Percentiles rank a stretch among this genome's conserved stretches.
Evolutionary conservation across 768 basidiomycete species (phyloP).

Genomic region (Calocera cornea): DNA sequence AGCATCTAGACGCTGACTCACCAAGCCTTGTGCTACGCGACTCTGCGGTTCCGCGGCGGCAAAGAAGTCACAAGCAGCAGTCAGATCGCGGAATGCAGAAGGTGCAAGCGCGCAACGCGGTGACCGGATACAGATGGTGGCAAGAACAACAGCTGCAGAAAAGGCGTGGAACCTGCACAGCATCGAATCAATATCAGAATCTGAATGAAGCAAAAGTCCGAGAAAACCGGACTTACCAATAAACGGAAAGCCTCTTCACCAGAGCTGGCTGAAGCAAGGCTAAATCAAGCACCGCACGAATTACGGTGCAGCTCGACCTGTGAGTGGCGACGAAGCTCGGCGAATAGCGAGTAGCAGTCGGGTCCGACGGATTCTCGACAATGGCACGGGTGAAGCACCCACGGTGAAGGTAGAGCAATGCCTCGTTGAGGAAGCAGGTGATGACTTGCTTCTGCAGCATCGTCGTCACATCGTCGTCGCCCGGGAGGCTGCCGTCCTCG

Average conservation of each 20-base stretch:
- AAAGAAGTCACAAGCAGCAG: background rate
- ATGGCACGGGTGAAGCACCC: slow-evolving; percentile 1
- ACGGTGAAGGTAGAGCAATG: slow-evolving; percentile 2
- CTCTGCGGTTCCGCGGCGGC: background rate
- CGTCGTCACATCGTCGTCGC: background rate
- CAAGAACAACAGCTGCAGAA: background rate
- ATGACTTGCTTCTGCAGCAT: background rate
- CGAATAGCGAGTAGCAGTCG: background rate
- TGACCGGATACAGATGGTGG: slow-evolving; percentile 1
- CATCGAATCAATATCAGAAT: background rate
- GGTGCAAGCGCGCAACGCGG: slow-evolving; percentile 2
- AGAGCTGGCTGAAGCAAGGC: background rate
- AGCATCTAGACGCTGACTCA: background rate
- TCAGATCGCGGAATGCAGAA: background rate
- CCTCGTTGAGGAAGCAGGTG: background rate
- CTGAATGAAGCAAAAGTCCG: background rate
- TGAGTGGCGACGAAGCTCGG: background rate
- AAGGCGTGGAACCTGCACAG: slow-evolving; percentile 3
- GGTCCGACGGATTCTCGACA: background rate
- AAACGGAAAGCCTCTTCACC: background rate
- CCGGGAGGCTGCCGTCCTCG: background rate
- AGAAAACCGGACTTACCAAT: background rate
- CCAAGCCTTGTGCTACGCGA: background rate
- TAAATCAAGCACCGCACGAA: background rate
- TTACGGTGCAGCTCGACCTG: background rate